phyloP scores from a whole-genome alignment of 2,329 filamentous ascomycete species.

The Penicillium sp. region DNA sequence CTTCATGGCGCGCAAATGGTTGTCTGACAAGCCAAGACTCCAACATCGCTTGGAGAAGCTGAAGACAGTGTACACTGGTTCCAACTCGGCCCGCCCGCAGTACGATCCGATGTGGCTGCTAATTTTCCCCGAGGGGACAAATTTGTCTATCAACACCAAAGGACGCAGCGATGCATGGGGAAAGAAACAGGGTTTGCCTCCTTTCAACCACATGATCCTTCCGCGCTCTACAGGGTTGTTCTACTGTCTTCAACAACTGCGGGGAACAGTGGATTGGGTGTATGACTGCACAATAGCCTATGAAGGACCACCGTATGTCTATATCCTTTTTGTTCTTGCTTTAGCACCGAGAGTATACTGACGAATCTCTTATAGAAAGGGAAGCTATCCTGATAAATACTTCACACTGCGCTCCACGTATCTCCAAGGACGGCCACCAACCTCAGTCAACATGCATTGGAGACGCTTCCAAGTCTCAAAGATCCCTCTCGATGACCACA shows the following conservation, averaged over 20 bases:
- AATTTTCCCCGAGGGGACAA: constrained; percentile 64
- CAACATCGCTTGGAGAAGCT: constrained; percentile 55
- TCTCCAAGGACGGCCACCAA: constrained; percentile 81
- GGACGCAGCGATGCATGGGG: constrained; percentile 56
- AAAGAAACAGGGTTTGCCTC: constrained; percentile 53
- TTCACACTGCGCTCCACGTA: constrained; percentile 86
- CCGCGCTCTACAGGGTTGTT: constrained; percentile 59
- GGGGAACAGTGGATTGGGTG: constrained; percentile 58
- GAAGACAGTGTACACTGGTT: constrained; percentile 50
- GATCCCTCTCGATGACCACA: constrained; percentile 72
- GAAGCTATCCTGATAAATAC: constrained; percentile 81
- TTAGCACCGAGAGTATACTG: background rate
- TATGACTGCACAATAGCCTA: constrained; percentile 89
- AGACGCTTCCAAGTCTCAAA: constrained; percentile 74
- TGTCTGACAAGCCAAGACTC: constrained; percentile 57
- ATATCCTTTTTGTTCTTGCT: background rate
- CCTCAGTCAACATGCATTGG: constrained; percentile 97
- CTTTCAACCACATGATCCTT: constrained; percentile 58
- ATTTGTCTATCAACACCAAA: constrained; percentile 55
- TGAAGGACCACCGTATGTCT: constrained; percentile 80
- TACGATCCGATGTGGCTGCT: constrained; percentile 64
- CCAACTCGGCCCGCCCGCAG: constrained; percentile 44
- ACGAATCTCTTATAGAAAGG: constrained; percentile 53
- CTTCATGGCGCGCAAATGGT: constrained; percentile 62
- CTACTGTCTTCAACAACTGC: constrained; percentile 59